phyloP scores from a whole-genome alignment of 768 basidiomycete species.

The Lactarius quietus region DNA sequence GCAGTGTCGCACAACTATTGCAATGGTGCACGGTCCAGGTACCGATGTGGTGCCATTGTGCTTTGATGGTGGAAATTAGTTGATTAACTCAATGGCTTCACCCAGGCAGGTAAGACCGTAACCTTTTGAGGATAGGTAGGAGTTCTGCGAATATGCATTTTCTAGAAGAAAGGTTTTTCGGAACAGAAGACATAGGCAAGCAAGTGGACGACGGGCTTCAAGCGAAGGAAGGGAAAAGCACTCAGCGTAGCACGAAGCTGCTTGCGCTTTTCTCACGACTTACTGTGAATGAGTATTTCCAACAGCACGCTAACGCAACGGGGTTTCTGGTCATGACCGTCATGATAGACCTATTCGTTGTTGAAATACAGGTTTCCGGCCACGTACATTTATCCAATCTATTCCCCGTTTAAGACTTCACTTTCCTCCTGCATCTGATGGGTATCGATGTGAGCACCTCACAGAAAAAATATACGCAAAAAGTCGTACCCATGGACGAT shows the following conservation, averaged over 20 bases:
- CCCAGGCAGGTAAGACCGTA: no score
- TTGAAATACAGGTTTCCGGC: background rate
- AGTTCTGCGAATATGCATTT: no score
- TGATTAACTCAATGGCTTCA: no score
- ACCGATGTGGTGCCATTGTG: no score
- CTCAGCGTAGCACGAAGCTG: background rate
- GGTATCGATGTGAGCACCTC: background rate
- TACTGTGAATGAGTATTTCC: background rate
- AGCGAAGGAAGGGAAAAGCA: background rate
- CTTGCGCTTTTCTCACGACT: background rate
- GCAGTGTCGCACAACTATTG: no score
- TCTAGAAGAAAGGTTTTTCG: no score
- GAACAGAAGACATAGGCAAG: background rate
- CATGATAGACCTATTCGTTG: background rate
- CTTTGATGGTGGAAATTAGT: no score
- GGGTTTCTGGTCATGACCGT: background rate
- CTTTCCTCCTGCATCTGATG: constrained; percentile 33
- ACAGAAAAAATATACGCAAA: background rate
- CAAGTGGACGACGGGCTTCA: background rate
- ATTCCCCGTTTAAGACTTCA: constrained; percentile 7
- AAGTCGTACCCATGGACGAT: constrained; percentile 75
- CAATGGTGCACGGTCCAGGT: no score
- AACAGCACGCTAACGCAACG: background rate
- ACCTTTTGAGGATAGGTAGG: no score
- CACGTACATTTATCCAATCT: background rate